A percentile compares a stretch with the other conserved stretches of the same genome.
Conservation (phyloP, 2,329 filamentous ascomycete genomes). For the Leptographium galeiforme region DNA sequence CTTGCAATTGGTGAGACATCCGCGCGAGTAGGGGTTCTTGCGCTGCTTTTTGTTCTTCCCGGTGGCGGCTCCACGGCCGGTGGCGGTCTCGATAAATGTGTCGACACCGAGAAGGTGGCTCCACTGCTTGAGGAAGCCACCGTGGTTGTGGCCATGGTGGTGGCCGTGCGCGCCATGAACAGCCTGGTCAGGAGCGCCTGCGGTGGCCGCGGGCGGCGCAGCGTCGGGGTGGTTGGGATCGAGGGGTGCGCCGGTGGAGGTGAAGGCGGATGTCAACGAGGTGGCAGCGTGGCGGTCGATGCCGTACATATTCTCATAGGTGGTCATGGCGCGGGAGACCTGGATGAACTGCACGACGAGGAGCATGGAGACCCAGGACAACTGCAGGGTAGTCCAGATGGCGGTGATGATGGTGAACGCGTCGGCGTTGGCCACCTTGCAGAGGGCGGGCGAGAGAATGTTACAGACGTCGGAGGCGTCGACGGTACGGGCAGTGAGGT, state of each 20-base stretch:
- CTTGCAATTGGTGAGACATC: conserved; percentile 75
- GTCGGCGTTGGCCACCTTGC: conserved; percentile 65
- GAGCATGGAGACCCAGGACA: conserved; percentile 96
- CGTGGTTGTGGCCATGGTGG: conserved; percentile 25
- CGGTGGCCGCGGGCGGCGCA: conserved; percentile 36
- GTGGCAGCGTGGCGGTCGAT: conserved; percentile 45
- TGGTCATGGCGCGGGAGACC: conserved; percentile 84
- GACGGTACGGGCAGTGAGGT: conserved; percentile 47
- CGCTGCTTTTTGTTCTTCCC: conserved; percentile 36
- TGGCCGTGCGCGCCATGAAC: conserved; percentile 23
- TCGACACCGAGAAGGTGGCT: conserved; percentile 78
- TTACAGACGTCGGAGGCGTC: conserved; percentile 50
- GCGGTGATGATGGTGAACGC: conserved; percentile 70
- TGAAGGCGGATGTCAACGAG: conserved; percentile 57
- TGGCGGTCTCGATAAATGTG: conserved; percentile 84
- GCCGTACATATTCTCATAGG: conserved; percentile 90
- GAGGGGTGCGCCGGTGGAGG: conserved; percentile 63
- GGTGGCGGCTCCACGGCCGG: conserved; percentile 61
- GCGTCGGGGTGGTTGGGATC: conserved; percentile 47
- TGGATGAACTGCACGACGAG: conserved; percentile 88
- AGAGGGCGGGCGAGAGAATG: conserved; percentile 61
- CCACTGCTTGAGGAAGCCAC: conserved; percentile 65
- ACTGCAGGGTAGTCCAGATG: conserved; percentile 69
- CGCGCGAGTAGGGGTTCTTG: conserved; percentile 74
- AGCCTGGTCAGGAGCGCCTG: conserved; percentile 28